These are phyloP conservation scores for Grosmannia serpens DNA, from an alignment of 2,329 filamentous ascomycete species.

Conservation along the genomic window DNA sequence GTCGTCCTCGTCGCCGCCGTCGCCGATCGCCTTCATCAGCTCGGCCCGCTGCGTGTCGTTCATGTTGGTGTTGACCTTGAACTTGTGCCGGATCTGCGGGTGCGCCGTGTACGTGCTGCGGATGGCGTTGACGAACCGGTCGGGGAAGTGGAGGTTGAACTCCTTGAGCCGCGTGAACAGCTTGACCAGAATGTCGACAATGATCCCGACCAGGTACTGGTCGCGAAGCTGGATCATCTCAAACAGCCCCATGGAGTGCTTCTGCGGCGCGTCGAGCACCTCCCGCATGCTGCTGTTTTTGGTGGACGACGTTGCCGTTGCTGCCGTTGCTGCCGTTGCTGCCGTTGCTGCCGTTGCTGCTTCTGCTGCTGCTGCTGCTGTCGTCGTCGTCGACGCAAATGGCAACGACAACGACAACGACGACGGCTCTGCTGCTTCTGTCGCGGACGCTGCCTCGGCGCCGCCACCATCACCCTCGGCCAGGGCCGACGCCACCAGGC, in stretches of 20 bases:
- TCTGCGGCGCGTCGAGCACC: conserved; percentile 53
- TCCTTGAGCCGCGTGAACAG: conserved; percentile 73
- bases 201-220: conserved; percentile 68
- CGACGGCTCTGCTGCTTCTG: no score
- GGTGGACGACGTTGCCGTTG: conserved; percentile 1
- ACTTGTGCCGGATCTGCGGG: conserved; percentile 39
- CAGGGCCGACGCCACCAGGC: conserved; percentile 65
- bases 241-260: conserved; percentile 56
- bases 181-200: conserved; percentile 73
- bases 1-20: conserved; percentile 46
- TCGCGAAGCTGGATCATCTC: conserved; percentile 89
- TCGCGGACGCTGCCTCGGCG: no score
- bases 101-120: conserved; percentile 55
- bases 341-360: background rate
- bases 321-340: conserved; percentile 3
- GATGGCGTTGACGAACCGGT: conserved; percentile 38
- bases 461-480: conserved; percentile 10
- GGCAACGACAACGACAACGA: no score
- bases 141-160: conserved; percentile 58
- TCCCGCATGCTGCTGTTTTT: conserved; percentile 23
- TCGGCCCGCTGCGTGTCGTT: conserved; percentile 76
- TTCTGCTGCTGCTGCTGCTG: no score
- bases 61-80: conserved; percentile 64
- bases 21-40: conserved; percentile 51
- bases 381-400: no score